These are phyloP conservation scores for Cercospora zeina DNA, from an alignment of 2,329 filamentous ascomycete species.

Conservation along the genomic window DNA sequence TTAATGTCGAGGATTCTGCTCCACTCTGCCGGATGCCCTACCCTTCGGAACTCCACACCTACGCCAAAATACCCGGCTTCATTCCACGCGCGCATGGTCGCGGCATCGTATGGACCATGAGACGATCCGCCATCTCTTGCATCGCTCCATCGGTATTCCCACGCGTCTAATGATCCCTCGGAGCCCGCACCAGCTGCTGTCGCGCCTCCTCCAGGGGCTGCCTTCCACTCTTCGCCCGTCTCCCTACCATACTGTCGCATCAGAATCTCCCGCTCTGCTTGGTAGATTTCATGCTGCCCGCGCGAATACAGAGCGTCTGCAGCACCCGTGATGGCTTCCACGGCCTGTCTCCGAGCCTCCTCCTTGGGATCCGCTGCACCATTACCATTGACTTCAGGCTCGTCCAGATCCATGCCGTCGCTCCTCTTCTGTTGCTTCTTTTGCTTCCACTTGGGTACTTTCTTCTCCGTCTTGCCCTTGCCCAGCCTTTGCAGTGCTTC, in stretches of 20 bases:
- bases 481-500: constrained; percentile 78
- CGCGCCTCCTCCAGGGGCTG: constrained; percentile 33
- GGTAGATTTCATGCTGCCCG: constrained; percentile 87
- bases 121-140: constrained; percentile 74
- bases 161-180: constrained; percentile 43
- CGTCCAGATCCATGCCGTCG: constrained; percentile 69
- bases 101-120: constrained; percentile 83
- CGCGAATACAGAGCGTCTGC: constrained; percentile 82
- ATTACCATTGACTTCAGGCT: constrained; percentile 34
- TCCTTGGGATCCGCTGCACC: constrained; percentile 65
- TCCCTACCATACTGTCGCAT: constrained; percentile 80
- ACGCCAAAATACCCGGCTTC: constrained; percentile 90
- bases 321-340: constrained; percentile 82
- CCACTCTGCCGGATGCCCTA: constrained; percentile 47
- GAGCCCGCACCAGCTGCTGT: constrained; percentile 1
- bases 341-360: constrained; percentile 66
- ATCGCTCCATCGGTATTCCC: constrained; percentile 93
- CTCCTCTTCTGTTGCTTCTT: constrained; percentile 51
- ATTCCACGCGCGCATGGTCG: constrained; percentile 88
- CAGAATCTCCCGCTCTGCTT: constrained; percentile 79
- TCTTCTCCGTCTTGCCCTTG: constrained; percentile 59
- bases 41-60: constrained; percentile 64
- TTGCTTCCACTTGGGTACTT: constrained; percentile 63
- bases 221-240: constrained; percentile 81
- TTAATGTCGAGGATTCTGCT: constrained; percentile 44